Percentiles rank a stretch among this genome's conserved stretches.
Conservation (phyloP, 2,329 filamentous ascomycete genomes). For the Xylaria sp. region DNA sequence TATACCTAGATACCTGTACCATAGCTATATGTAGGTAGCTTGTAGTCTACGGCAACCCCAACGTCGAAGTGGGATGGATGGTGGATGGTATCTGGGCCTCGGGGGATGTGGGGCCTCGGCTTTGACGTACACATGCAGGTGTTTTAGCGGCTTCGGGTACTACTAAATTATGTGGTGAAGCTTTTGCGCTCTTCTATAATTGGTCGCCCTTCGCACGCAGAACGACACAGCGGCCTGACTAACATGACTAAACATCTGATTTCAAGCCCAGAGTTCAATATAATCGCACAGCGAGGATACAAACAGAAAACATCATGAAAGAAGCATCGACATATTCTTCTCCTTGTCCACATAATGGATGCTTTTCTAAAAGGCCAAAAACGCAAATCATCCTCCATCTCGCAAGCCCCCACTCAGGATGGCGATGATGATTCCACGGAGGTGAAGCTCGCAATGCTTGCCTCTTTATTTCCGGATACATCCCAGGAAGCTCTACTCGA, state of each 20-base stretch:
- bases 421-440: conserved; percentile 79
- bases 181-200: not conserved
- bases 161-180: no score
- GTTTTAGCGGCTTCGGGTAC: no score
- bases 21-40: not conserved
- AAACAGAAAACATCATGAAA: conserved; percentile 25
- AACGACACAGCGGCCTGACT: not conserved
- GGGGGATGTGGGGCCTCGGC: conserved; percentile 44
- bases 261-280: conserved; percentile 3
- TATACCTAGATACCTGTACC: no score
- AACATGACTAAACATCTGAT: not conserved
- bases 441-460: conserved; percentile 84
- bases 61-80: conserved; percentile 13
- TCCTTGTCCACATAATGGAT: conserved; percentile 60
- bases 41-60: not conserved
- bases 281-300: not conserved
- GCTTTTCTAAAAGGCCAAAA: conserved; percentile 66
- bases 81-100: conserved; percentile 1
- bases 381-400: conserved; percentile 55
- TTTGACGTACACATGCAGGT: conserved; percentile 26
- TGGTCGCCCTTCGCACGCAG: conserved; percentile 24
- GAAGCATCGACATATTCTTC: not conserved
- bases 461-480: conserved; percentile 76
- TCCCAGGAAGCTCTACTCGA: conserved; percentile 79
- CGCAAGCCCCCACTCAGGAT: conserved; percentile 34